Evolutionary conservation across 305 asterid species (phyloP), one percentile per base, ranked within the genome.

Genomic region (Fraxinus xanthoxyloides): DNA sequence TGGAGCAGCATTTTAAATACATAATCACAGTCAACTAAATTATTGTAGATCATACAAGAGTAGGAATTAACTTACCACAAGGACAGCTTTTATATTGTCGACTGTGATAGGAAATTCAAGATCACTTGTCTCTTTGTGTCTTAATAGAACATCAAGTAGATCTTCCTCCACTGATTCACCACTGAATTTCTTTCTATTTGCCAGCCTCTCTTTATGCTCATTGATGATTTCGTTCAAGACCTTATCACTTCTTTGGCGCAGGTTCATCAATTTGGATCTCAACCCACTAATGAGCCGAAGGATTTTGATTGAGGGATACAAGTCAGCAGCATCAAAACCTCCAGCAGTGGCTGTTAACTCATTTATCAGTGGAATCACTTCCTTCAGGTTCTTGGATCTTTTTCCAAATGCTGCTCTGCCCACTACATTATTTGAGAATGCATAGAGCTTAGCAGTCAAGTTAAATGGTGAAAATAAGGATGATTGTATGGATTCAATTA

Each of bases 371-470:
- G 30, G 30, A 26, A 26, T 26, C 30, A 26, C 30, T 26, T 26
- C 28, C 51, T 76, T 82, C 0, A 61, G 74, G 6, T 84, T 79
- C 63, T 77, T 8, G 12, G 34, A 72, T 15, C 35, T 54, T 23
- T 63, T 34, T 0, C 89, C 90, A 1, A 88, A 21, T 5, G 89
- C 70, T 1, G 89, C 86, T 19, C 32, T 65, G 2, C 85, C 24
- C 1, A 23, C 70, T 21, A 23, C 70, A 21, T 8, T 61, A 2
- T 5, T 59, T 8, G 32, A 31, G 32, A 31, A 31, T 31, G 4
- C 32, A 31, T 31, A 31, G 32, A 31, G 32, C 32, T 31, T 31
- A 31, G 32, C 32, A 7, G 73, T 65, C 7, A 65, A 26, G 34
- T 65, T 17, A 24, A 65, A 2, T 26, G 73, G 34, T 3, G 73